phyloP scores from a whole-genome alignment of 2,329 filamentous ascomycete species.

The Apiospora marii region DNA sequence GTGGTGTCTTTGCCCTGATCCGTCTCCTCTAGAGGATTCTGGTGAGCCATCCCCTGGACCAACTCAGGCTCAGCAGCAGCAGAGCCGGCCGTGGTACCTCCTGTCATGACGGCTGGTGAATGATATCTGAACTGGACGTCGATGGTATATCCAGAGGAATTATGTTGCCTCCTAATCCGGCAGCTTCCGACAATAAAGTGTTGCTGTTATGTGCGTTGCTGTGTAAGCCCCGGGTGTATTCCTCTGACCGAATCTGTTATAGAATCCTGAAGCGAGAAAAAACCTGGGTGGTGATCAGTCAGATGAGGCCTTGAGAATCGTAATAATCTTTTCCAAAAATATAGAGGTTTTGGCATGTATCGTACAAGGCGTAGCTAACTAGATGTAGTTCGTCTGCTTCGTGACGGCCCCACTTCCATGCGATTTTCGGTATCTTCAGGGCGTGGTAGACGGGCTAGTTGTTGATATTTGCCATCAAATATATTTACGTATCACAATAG shows the following conservation, averaged over 20 bases:
- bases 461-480: not conserved
- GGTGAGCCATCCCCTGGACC: conserved; percentile 21
- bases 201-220: not conserved
- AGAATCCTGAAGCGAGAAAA: not conserved
- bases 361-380: not conserved
- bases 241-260: not conserved
- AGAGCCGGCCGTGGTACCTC: not conserved
- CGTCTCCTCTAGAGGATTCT: conserved; percentile 21
- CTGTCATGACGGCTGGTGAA: not conserved
- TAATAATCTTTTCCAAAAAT: not conserved
- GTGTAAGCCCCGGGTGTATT: not conserved
- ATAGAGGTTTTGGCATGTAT: not conserved
- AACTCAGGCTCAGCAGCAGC: conserved; percentile 5
- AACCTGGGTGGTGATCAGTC: not conserved
- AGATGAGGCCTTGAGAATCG: not conserved
- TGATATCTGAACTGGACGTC: not conserved
- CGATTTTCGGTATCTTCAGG: not conserved
- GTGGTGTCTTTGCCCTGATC: conserved; percentile 35
- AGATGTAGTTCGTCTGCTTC: not conserved
- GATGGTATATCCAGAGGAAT: not conserved
- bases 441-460: not conserved
- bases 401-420: not conserved
- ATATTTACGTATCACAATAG: not conserved
- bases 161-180: not conserved
- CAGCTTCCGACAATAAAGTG: no score